Conservation (phyloP, 2,329 filamentous ascomycete species). For the Cladosporium oxysporum region DNA sequence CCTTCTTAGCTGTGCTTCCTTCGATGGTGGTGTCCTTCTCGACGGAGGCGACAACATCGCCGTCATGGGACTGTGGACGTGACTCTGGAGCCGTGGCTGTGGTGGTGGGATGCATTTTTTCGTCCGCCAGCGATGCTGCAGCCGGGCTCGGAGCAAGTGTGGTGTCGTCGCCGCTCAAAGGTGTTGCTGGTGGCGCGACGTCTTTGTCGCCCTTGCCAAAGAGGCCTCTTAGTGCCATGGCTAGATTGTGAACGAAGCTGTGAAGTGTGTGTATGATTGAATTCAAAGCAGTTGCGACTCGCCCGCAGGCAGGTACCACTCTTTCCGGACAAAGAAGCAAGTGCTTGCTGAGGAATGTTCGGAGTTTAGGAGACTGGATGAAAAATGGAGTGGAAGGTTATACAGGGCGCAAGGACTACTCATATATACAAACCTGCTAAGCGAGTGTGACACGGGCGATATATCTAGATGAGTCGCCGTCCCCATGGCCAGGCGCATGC, state of each 20-base stretch:
- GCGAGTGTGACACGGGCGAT: neutral
- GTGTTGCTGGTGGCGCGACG: conserved; percentile 8
- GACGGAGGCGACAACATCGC: neutral
- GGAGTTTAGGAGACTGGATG: neutral
- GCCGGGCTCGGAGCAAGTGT: conserved; percentile 15
- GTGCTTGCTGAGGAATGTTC: conserved; percentile 8
- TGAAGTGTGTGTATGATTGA: neutral
- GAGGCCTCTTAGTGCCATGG: conserved; percentile 15
- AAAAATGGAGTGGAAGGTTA: neutral
- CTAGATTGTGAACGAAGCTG: neutral
- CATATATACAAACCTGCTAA: conserved; percentile 4
- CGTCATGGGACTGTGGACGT: conserved; percentile 7
- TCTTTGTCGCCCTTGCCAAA: conserved; percentile 17
- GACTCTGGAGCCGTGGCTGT: conserved; percentile 7
- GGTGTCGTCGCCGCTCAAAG: conserved; percentile 19
- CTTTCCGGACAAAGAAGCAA: neutral
- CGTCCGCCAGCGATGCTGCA: conserved; percentile 12
- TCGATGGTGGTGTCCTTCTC: neutral
- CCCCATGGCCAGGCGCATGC: neutral
- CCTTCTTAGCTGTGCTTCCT: neutral
- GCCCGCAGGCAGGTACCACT: neutral
- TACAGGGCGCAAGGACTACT: conserved; percentile 1
- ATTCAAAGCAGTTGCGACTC: neutral
- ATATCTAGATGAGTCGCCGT: neutral
- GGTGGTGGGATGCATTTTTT: conserved; percentile 18